Percentiles rank a stretch among this genome's conserved stretches.
Evolutionary conservation across 2,329 filamentous ascomycete genomes (phyloP).

Genomic region (Aureobasidium lini): DNA sequence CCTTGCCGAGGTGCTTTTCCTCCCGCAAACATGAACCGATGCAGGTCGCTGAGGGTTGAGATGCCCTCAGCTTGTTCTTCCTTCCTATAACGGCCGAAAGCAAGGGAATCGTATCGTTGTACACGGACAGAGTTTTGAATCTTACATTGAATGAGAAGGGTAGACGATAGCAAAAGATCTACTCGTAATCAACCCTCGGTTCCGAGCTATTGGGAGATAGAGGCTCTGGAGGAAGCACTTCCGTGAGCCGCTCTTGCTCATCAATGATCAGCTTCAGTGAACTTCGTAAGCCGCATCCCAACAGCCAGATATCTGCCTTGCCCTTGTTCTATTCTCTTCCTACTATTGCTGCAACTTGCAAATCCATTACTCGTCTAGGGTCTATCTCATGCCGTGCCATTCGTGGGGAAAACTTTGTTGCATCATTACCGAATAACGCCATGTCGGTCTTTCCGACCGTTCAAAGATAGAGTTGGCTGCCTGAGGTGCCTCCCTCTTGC

Average conservation of each 20-base stretch:
- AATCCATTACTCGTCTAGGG: not conserved
- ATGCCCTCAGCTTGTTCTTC: not conserved
- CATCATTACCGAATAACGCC: not conserved
- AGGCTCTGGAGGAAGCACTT: not conserved
- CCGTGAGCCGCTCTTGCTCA: not conserved
- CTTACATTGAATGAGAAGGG: not conserved
- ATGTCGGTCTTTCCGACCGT: not conserved
- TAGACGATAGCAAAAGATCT: not conserved
- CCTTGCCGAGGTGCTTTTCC: not conserved
- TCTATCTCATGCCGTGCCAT: not conserved
- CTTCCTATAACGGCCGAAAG: not conserved
- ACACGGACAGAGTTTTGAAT: not conserved
- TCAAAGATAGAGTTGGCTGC: not conserved
- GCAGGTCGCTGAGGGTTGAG: not conserved
- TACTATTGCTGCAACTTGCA: not conserved
- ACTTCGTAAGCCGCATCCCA: slow-evolving; percentile 9
- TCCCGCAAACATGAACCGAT: not conserved
- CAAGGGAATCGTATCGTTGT: not conserved
- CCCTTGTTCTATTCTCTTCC: not conserved
- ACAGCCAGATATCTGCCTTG: not conserved
- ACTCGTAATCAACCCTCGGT: slow-evolving; percentile 5
- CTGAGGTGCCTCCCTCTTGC: not conserved
- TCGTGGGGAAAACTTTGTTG: not conserved
- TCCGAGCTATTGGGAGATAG: not conserved
- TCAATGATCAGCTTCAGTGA: not conserved